Evolutionary conservation across 2,329 filamentous ascomycete species (phyloP), one percentile per base, ranked within the genome.

Genomic region (Geosmithia morbida): DNA sequence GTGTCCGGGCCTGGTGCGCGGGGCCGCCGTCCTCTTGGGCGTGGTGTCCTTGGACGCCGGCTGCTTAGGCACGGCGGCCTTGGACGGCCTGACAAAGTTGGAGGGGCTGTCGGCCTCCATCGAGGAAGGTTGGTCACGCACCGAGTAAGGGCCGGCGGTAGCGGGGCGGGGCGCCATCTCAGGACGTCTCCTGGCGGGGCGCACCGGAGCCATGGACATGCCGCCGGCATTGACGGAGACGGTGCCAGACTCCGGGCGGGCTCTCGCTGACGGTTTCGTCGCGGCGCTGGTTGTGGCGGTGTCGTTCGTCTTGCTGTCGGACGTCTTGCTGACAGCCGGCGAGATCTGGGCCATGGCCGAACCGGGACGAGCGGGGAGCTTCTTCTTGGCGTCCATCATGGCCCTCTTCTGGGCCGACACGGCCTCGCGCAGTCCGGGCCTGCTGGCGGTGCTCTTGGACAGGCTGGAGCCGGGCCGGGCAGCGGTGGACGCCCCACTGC

Each of bases 361-460:
- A 10, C 76, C 78, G 2, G 79, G 79, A 8, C 79, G 67, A 20
- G 70, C 59, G 11, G 75, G 77, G 1, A 79, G 60, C 47, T 71
- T 75, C 47, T 71, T 75, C 46, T 59, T 62, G 33, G 69, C 59
- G 37, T 71, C 66, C 54, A 77, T 54, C 5, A 67, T 59, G 22
- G 75, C 77, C 56, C 71, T 87, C 65, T 87, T 89, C 59, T 90
- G 84, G 6, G 87, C 88, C 57, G 87, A 68, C 72, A 96, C 88
- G 3, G 86, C 73, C 56, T 95, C 89, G 52, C 86, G 83, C 22
- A 96, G 65, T 11, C 85, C 85, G 11, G 79, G 75, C 51, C 81
- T 82, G 41, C 72, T 62, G 22, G 68, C 61, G 14, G 77, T 79
- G 56, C 78, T 82, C 61, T 77, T 79, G 2, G 78, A 82, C 19